Conservation (phyloP, 2,329 filamentous ascomycete species). For the Fusarium sulawesiense region DNA sequence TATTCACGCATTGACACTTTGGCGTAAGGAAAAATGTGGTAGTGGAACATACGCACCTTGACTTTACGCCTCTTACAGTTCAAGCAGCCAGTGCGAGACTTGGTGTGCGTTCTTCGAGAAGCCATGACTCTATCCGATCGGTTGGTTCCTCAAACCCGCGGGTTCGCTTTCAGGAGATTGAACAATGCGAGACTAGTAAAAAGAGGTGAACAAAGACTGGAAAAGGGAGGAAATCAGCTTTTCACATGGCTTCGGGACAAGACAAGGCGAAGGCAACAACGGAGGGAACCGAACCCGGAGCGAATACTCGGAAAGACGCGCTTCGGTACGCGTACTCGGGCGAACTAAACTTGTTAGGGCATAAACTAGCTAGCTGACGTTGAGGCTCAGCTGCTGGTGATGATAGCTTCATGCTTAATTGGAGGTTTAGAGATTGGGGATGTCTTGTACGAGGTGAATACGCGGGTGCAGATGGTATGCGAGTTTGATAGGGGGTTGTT, state of each 20-base stretch:
- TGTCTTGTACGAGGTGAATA: neutral
- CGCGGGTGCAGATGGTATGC: neutral
- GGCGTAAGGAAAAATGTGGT: neutral
- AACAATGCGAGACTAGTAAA: constrained; percentile 8
- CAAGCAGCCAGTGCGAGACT: constrained; percentile 49
- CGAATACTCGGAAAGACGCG: constrained; percentile 37
- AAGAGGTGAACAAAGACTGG: constrained; percentile 1
- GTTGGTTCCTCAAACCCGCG: constrained; percentile 30
- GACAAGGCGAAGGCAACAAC: neutral
- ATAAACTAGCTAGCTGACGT: neutral
- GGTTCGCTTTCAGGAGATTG: constrained; percentile 23
- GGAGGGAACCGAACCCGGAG: constrained; percentile 20
- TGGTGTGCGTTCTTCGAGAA: constrained; percentile 49
- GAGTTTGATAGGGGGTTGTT: neutral
- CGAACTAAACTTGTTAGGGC: constrained; percentile 25
- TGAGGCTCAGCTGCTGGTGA: constrained; percentile 12
- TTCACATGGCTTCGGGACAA: constrained; percentile 13
- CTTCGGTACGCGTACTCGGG: constrained; percentile 41
- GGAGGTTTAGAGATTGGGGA: neutral
- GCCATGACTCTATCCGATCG: constrained; percentile 31
- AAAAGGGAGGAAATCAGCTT: constrained; percentile 12
- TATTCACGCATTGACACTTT: neutral
- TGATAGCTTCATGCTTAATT: neutral
- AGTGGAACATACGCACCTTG: constrained; percentile 43
- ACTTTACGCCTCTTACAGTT: constrained; percentile 51